Conservation (phyloP, 768 basidiomycete species). For the Chalciporus piperatus region DNA sequence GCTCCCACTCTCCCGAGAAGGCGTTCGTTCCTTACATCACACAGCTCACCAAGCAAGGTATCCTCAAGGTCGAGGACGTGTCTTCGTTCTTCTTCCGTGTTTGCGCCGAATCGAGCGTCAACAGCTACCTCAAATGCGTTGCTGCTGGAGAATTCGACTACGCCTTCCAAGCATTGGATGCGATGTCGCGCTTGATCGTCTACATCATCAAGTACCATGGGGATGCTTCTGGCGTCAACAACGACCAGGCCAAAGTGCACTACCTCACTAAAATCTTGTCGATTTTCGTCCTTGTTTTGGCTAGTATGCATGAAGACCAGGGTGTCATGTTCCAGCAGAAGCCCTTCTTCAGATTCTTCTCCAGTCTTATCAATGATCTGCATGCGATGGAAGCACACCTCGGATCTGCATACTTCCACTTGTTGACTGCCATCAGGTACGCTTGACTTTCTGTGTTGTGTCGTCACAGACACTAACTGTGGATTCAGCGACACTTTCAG, state of each 20-base stretch:
- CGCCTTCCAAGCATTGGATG: slow-evolving; percentile 92
- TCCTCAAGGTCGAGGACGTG: slow-evolving; percentile 91
- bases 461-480: background rate
- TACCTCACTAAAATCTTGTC: slow-evolving; percentile 97
- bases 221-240: slow-evolving; percentile 88
- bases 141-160: slow-evolving; percentile 69
- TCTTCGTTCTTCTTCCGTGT: slow-evolving; percentile 99
- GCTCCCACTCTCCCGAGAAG: slow-evolving; percentile 88
- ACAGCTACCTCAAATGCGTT: slow-evolving; percentile 76
- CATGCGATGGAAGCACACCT: slow-evolving; percentile 82
- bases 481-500: slow-evolving; percentile 83
- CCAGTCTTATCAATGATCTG: slow-evolving; percentile 90
- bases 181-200: slow-evolving; percentile 90
- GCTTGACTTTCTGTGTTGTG: background rate
- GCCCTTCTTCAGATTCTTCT: slow-evolving; percentile 98
- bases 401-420: slow-evolving; percentile 85
- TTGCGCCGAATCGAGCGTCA: slow-evolving; percentile 92
- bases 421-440: slow-evolving; percentile 86
- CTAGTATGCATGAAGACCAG: slow-evolving; percentile 93
- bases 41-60: slow-evolving; percentile 95
- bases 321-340: slow-evolving; percentile 91
- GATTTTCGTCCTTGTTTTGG: slow-evolving; percentile 93
- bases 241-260: slow-evolving; percentile 93
- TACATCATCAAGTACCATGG: slow-evolving; percentile 99
- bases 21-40: slow-evolving; percentile 96